These are phyloP conservation scores for Lactarius vividus DNA, from an alignment of 768 basidiomycete genomes.

Conservation along the genomic window DNA sequence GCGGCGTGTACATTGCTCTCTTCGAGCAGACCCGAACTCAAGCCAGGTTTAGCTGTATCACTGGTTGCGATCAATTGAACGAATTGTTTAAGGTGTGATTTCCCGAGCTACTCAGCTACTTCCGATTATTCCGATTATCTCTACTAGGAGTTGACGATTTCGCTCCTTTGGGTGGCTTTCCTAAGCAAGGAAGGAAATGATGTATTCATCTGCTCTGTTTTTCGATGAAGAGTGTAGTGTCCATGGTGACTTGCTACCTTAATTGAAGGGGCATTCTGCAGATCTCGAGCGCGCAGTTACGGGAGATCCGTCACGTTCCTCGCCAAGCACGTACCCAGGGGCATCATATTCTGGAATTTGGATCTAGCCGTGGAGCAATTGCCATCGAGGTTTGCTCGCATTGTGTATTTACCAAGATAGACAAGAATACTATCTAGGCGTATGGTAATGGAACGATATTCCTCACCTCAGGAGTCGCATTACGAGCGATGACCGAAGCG, in stretches of 20 bases:
- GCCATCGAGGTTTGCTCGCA: constrained; percentile 66
- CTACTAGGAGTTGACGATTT: background rate
- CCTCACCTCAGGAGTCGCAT: too few relatives aligned
- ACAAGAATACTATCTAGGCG: too few relatives aligned
- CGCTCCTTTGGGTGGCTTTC: constrained; percentile 47
- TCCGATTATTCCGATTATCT: background rate
- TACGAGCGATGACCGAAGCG: too few relatives aligned
- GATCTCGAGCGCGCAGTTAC: constrained; percentile 81
- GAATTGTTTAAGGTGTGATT: constrained; percentile 68
- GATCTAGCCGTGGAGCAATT: constrained; percentile 90
- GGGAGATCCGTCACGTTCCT: constrained; percentile 82
- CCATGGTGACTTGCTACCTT: constrained; percentile 53
- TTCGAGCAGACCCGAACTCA: constrained; percentile 70
- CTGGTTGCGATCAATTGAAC: constrained; percentile 94
- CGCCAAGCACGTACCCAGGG: constrained; percentile 73
- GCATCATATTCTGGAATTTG: constrained; percentile 83
- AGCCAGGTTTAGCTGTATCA: constrained; percentile 72
- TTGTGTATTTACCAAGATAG: background rate
- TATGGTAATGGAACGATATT: too few relatives aligned
- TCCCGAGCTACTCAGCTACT: constrained; percentile 15
- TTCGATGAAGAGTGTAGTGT: constrained; percentile 76
- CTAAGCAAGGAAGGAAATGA: constrained; percentile 78
- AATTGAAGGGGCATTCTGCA: constrained; percentile 35
- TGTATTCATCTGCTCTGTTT: constrained; percentile 91
- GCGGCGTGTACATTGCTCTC: constrained; percentile 55